Conservation (phyloP, 1,284 basidiomycete genomes). For the Tilletia indica region DNA sequence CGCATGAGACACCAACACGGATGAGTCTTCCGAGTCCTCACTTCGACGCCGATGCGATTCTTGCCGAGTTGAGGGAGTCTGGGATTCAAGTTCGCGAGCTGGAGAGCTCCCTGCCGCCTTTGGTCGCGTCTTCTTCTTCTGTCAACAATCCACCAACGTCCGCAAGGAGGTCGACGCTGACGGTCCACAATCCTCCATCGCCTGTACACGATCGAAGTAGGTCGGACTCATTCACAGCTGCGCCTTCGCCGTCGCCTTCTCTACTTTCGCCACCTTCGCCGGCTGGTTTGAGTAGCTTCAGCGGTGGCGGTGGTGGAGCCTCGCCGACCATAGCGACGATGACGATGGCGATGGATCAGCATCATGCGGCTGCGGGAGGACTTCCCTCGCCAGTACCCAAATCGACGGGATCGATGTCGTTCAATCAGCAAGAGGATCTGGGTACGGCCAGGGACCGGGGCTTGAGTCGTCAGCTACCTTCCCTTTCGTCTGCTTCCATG, state of each 20-base stretch:
- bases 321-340: too few species aligned
- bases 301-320: background rate
- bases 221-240: background rate
- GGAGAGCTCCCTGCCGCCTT: conserved; percentile 42
- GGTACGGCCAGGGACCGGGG: conserved; percentile 5
- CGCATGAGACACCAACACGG: conserved; percentile 25
- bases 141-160: too few species aligned
- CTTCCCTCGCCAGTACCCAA: conserved; percentile 1
- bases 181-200: background rate
- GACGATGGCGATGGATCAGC: background rate
- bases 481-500: background rate
- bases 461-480: conserved; percentile 9
- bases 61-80: conserved; percentile 44
- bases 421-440: conserved; percentile 5
- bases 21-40: conserved; percentile 31
- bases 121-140: conserved; percentile 24
- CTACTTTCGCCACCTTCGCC: background rate
- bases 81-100: conserved; percentile 49
- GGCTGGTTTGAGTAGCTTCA: too few species aligned
- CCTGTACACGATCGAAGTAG: conserved; percentile 2
- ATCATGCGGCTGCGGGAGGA: background rate
- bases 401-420: background rate
- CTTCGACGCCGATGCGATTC: conserved; percentile 46
- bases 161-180: background rate
- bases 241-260: background rate